Percentiles rank a stretch among this genome's conserved stretches.
Conservation (phyloP, 768 basidiomycete genomes). For the Russula vinacea region DNA sequence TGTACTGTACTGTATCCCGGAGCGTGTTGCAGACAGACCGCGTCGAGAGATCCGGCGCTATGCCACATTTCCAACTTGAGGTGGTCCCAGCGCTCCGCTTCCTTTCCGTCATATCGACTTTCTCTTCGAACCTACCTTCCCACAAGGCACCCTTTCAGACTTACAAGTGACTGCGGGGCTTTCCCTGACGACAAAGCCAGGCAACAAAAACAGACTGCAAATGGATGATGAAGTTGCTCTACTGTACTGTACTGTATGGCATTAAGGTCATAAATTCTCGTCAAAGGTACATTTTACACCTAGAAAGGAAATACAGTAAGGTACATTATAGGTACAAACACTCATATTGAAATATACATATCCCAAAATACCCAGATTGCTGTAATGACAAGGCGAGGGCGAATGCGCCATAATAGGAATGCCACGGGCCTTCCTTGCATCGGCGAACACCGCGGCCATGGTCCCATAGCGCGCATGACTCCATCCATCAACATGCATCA, state of each 20-base stretch:
- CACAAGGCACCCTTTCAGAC: background rate
- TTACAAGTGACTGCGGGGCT: too few relatives aligned
- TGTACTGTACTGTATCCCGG: too few relatives aligned
- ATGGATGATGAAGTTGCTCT: background rate
- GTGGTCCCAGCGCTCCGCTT: too few relatives aligned
- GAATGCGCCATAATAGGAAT: background rate
- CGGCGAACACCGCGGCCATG: background rate
- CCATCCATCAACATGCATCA: too few relatives aligned
- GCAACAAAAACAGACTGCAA: too few relatives aligned
- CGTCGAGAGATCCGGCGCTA: too few relatives aligned
- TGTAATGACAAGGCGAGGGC: background rate
- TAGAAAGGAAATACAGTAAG: background rate
- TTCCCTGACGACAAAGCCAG: background rate
- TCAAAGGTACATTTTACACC: background rate
- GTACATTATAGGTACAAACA: background rate
- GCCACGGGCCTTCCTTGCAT: background rate
- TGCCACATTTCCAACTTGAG: too few relatives aligned
- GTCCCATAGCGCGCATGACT: background rate
- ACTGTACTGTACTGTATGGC: background rate
- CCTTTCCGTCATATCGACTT: too few relatives aligned
- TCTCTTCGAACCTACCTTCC: too few relatives aligned
- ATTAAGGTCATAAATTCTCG: background rate
- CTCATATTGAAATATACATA: too few relatives aligned
- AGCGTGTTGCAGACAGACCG: too few relatives aligned
- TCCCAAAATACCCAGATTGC: background rate